These are phyloP conservation scores for Abrus pulchellus DNA, from an alignment of 306 rosid species.

Conservation along the genomic window DNA sequence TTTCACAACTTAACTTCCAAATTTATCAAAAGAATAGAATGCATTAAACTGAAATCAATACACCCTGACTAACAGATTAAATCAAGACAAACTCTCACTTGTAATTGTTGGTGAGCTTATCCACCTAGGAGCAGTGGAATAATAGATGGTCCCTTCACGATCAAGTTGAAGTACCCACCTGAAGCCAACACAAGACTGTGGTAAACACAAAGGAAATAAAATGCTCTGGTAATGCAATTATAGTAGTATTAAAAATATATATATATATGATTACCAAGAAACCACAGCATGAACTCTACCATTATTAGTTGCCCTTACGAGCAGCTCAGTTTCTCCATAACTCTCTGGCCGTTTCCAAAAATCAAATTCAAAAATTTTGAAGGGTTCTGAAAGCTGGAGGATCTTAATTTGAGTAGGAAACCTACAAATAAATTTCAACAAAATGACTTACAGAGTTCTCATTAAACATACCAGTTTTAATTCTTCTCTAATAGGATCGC, in stretches of 20 bases:
- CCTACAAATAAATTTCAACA: slow-evolving; percentile 36
- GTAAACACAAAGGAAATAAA: slow-evolving; percentile 28
- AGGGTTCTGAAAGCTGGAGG: slow-evolving; percentile 97
- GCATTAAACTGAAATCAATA: not conserved
- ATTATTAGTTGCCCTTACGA: slow-evolving; percentile 67
- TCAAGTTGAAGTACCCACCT: slow-evolving; percentile 99
- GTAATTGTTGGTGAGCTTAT: slow-evolving; percentile 54
- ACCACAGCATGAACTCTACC: slow-evolving; percentile 85
- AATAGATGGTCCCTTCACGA: slow-evolving; percentile 79
- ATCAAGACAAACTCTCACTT: slow-evolving; percentile 57
- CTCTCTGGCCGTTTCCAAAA: slow-evolving; percentile 98
- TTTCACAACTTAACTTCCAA: slow-evolving; percentile 24
- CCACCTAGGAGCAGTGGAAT: slow-evolving; percentile 96
- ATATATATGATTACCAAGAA: slow-evolving; percentile 73
- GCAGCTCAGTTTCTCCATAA: slow-evolving; percentile 67
- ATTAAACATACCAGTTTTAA: slow-evolving; percentile 69
- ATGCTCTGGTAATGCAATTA: not conserved
- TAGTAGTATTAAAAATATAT: slow-evolving; percentile 23
- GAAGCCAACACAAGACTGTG: slow-evolving; percentile 7
- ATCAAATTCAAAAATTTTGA: slow-evolving; percentile 97
- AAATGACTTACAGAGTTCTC: slow-evolving; percentile 35
- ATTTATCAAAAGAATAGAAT: slow-evolving; percentile 18
- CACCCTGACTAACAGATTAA: slow-evolving; percentile 11
- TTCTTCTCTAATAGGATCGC: slow-evolving; percentile 69
- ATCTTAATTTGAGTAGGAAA: slow-evolving; percentile 63